Evolutionary conservation across 495 filamentous ascomycete species (phyloP).

Genomic region (Cercophora newfieldiana): DNA sequence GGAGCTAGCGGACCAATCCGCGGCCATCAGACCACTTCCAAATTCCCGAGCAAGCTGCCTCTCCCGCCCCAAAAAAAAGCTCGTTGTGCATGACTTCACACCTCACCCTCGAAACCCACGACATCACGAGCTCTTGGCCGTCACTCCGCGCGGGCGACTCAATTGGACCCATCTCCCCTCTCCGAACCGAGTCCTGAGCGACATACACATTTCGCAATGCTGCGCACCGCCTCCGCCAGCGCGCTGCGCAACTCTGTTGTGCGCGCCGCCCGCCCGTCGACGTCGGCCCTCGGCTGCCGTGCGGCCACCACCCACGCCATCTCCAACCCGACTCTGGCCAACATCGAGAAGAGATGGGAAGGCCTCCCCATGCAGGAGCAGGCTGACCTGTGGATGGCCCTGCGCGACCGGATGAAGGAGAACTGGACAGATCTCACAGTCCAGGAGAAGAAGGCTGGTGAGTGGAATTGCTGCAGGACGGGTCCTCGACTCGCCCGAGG

Average conservation of each 20-base stretch:
- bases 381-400: constrained; percentile 96
- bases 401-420: constrained; percentile 96
- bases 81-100: constrained; percentile 37
- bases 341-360: constrained; percentile 99
- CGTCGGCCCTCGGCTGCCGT: constrained; percentile 56
- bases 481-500: neutral
- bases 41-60: constrained; percentile 27
- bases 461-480: constrained; percentile 41
- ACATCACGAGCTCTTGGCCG: constrained; percentile 33
- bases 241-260: constrained; percentile 34
- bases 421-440: constrained; percentile 93
- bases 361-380: constrained; percentile 95
- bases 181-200: constrained; percentile 25
- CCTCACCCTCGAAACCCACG: constrained; percentile 33
- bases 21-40: constrained; percentile 34
- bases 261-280: constrained; percentile 41
- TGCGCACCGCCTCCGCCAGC: constrained; percentile 41
- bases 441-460: constrained; percentile 98
- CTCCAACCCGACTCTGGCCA: constrained; percentile 92
- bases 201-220: constrained; percentile 33
- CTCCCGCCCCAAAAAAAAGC: constrained; percentile 38
- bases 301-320: constrained; percentile 80
- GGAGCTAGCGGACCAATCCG: constrained; percentile 18
- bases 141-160: constrained; percentile 34
- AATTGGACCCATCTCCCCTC: constrained; percentile 50